phyloP scores from a whole-genome alignment of 2,329 filamentous ascomycete species.

The Grosmannia serpens region DNA sequence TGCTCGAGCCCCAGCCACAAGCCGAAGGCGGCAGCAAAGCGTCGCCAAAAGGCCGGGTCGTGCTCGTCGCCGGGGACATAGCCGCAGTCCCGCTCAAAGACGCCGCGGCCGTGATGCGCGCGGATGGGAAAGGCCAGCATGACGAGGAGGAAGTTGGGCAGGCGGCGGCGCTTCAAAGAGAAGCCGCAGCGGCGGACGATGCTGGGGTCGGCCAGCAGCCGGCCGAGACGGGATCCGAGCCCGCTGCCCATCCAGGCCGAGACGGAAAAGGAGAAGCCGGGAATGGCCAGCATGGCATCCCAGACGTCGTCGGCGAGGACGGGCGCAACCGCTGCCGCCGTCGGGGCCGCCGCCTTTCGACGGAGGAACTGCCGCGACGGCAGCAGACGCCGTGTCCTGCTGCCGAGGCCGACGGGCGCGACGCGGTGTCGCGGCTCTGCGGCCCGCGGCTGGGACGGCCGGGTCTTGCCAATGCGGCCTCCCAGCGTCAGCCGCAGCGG shows the following conservation, averaged over 20 bases:
- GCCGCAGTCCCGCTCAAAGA: neutral
- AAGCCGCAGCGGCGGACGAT: slow-evolving; percentile 1
- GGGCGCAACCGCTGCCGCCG: neutral
- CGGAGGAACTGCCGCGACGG: neutral
- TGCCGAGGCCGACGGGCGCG: neutral
- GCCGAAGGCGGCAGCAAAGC: neutral
- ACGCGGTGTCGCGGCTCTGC: neutral
- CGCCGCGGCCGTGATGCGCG: neutral
- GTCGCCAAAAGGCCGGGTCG: slow-evolving; percentile 2
- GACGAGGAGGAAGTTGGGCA: slow-evolving; percentile 1
- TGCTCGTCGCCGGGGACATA: slow-evolving; percentile 1
- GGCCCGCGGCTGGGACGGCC: neutral
- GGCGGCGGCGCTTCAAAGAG: neutral
- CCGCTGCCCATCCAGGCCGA: neutral
- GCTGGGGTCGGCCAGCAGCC: neutral
- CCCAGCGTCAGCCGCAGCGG: neutral
- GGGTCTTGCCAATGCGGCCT: neutral
- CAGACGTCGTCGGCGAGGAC: neutral
- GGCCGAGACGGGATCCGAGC: neutral
- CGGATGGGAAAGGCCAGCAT: slow-evolving; percentile 2
- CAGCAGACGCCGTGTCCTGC: neutral
- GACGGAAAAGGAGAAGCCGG: neutral
- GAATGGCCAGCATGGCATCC: neutral
- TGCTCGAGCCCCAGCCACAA: neutral
- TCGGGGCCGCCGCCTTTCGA: neutral